Conservation (phyloP, 1,139 yeast genomes). For the Starmera stellimalicola region DNA sequence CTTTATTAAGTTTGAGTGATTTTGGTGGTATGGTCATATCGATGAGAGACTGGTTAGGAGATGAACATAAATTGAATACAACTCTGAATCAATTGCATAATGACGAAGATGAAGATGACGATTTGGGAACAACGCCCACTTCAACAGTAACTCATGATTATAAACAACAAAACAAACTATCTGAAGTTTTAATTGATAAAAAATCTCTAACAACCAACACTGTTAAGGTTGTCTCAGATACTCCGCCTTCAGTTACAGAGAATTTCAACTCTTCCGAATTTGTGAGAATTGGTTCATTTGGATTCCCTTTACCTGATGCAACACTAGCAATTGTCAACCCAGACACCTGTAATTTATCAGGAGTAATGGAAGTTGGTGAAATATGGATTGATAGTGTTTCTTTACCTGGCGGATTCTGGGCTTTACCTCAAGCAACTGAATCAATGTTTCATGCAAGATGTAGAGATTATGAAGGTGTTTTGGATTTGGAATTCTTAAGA, state of each 20-base stretch:
- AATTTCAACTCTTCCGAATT: conserved; percentile 35
- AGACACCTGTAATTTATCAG: conserved; percentile 62
- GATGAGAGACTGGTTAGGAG: conserved; percentile 82
- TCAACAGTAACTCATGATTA: conserved; percentile 21
- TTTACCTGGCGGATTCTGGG: conserved; percentile 83
- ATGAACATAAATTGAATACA: conserved; percentile 50
- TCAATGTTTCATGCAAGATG: conserved; percentile 78
- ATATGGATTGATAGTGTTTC: conserved; percentile 94
- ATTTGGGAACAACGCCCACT: conserved; percentile 3
- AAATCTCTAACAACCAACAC: conserved; percentile 72
- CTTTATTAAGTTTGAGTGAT: conserved; percentile 81
- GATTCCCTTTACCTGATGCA: conserved; percentile 90
- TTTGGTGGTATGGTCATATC: conserved; percentile 96
- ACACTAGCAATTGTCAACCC: conserved; percentile 92
- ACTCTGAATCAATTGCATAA: conserved; percentile 22
- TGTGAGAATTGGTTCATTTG: conserved; percentile 82
- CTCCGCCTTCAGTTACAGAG: conserved; percentile 47
- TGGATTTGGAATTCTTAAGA: conserved; percentile 74
- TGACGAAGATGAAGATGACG: conserved; percentile 18
- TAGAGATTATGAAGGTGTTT: conserved; percentile 53
- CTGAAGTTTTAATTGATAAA: conserved; percentile 73
- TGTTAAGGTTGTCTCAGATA: conserved; percentile 58
- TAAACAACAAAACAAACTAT: conserved; percentile 32
- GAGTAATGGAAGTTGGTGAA: conserved; percentile 83
- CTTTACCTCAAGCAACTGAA: conserved; percentile 57